Evolutionary conservation across 2,329 filamentous ascomycete genomes (phyloP), one percentile per base, ranked within the genome.

Genomic region (Aspergillus carbonarius): DNA sequence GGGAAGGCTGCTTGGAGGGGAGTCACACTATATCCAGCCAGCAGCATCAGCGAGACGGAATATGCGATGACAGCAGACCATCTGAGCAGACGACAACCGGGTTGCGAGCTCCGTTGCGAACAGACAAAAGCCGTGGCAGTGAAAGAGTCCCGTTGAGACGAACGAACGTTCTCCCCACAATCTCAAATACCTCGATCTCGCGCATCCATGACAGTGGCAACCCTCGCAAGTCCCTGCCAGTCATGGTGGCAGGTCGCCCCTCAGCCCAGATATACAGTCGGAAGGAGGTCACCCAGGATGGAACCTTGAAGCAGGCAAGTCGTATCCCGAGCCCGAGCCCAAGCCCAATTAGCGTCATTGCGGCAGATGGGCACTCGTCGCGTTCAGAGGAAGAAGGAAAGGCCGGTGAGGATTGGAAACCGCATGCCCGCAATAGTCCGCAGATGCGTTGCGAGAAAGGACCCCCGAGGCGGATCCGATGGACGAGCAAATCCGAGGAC

Each of bases 401-500:
- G 13, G 1, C n/a, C 7, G n/a, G 39, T 5, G 5, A 13, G 17
- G 39, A 20, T 9, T 42, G 18, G 9, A 18, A 42, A 42, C 5
- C 13, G 12, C 39, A 42, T 18, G 10, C 39, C 20, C 39, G 10
- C 39, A 2, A 42, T 42, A 18, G 10, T 13, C 39, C 30, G 10
- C 30, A 32, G 30, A 32, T 32, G 30, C 30, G 8, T 10, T 32
- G 2, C 30, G 30, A 12, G 30, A 32, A 32, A 17, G 39, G 4
- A 0, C 50, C 35, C 15, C 49, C 42, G 13, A 57, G 32, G 32
- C 34, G 58, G 23, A 39, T 60, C 12, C 48, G 58, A 17, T 57
- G 54, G 54, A 60, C 54, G 12, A 44, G 34, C 15, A 50, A 51
- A 20, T 49, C 37, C 9, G 58, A 57, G 40, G 53, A 57, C 13